Evolutionary conservation across 345 rosid species (phyloP).

Genomic region (Turnera subulata): DNA sequence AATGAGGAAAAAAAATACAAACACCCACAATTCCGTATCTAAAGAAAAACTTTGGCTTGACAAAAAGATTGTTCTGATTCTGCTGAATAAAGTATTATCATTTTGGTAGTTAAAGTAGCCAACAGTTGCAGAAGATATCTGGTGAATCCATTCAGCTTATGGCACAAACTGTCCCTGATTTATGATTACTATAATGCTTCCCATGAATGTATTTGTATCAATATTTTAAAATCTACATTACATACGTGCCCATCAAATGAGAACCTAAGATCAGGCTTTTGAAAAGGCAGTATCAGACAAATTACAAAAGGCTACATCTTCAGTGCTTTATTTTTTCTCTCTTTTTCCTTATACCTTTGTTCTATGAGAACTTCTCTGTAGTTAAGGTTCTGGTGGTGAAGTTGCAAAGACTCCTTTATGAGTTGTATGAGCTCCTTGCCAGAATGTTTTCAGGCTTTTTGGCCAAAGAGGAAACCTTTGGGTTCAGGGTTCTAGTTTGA

Average conservation of each 20-base stretch:
- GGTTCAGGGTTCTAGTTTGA: background rate
- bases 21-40: slow-evolving; percentile 6
- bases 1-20: background rate
- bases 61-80: no score
- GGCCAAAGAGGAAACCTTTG: no score
- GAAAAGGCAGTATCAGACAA: slow-evolving; percentile 4
- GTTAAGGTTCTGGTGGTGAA: background rate
- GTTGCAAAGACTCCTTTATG: slow-evolving; percentile 2
- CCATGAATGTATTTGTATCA: background rate
- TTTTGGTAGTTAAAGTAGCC: slow-evolving; percentile 20
- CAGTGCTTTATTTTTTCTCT: background rate
- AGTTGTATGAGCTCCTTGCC: slow-evolving; percentile 11
- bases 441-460: background rate
- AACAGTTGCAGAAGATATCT: slow-evolving; percentile 6
- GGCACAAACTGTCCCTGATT: no score
- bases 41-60: background rate
- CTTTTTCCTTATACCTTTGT: background rate
- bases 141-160: slow-evolving; percentile 14
- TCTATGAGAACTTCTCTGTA: background rate
- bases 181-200: background rate
- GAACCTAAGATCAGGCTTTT: slow-evolving; percentile 16
- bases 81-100: no score
- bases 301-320: background rate
- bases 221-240: no score
- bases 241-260: no score